Conservation (phyloP, 768 basidiomycete genomes). For the Suillus hirtellus region DNA sequence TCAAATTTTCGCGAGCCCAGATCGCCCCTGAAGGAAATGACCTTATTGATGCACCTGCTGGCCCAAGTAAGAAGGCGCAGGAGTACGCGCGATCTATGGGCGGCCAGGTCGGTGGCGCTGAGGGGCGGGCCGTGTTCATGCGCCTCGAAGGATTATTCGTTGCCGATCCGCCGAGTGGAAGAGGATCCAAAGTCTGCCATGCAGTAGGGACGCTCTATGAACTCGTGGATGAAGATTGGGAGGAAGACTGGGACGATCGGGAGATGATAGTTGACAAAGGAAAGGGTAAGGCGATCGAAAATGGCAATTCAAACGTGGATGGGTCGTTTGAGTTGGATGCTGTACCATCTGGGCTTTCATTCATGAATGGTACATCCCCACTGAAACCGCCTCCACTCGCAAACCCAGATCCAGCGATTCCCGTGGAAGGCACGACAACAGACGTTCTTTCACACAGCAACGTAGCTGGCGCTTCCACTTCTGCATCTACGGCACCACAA, state of each 20-base stretch:
- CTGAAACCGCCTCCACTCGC: conserved; percentile 32
- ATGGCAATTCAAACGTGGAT: neutral
- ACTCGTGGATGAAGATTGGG: conserved; percentile 75
- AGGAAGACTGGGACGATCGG: conserved; percentile 31
- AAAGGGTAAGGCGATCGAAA: conserved; percentile 35
- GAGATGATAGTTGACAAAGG: conserved; percentile 19
- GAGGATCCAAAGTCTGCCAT: conserved; percentile 58
- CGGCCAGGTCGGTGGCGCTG: conserved; percentile 47
- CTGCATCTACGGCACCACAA: conserved; percentile 16
- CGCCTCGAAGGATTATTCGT: conserved; percentile 64
- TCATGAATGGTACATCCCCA: conserved; percentile 27
- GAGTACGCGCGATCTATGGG: conserved; percentile 25
- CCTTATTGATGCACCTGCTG: conserved; percentile 61
- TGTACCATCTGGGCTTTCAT: conserved; percentile 3
- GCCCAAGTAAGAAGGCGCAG: conserved; percentile 41
- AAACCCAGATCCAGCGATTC: conserved; percentile 29
- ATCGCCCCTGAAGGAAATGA: conserved; percentile 67
- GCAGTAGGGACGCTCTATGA: conserved; percentile 78
- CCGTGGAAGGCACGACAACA: conserved; percentile 21
- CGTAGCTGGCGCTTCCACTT: conserved; percentile 21
- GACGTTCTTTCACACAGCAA: conserved; percentile 16
- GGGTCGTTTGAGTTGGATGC: conserved; percentile 15
- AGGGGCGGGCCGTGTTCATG: conserved; percentile 71
- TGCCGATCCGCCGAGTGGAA: conserved; percentile 48
- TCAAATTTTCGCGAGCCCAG: conserved; percentile 67